Evolutionary conservation across 2,329 filamentous ascomycete genomes (phyloP).

Genomic region (Monosporascus sp.): DNA sequence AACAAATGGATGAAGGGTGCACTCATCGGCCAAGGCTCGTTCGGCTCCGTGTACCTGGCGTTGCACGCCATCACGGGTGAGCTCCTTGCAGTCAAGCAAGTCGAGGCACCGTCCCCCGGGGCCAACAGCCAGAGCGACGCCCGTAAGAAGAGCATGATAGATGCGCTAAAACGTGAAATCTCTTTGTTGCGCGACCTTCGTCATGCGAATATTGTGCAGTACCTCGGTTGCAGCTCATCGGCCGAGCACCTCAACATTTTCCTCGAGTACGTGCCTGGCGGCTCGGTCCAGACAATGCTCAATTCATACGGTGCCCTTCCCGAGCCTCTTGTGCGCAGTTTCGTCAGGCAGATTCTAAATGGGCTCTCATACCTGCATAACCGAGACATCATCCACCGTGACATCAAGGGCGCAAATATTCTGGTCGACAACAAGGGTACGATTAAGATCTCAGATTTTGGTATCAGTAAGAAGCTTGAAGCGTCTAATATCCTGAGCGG

Average conservation of each 20-base stretch:
- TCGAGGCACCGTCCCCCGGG: conserved; percentile 77
- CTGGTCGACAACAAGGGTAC: conserved; percentile 98
- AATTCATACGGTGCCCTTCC: conserved; percentile 95
- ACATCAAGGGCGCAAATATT: conserved; percentile 99
- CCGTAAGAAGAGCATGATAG: conserved; percentile 97
- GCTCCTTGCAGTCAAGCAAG: conserved; percentile 96
- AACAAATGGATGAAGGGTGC: conserved; percentile 99
- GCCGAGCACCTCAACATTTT: conserved; percentile 97
- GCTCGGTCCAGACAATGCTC: conserved; percentile 96
- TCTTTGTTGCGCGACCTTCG: conserved; percentile 87
- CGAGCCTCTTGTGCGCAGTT: conserved; percentile 90
- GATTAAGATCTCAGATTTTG: conserved; percentile 99
- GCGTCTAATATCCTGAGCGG: conserved; percentile 75
- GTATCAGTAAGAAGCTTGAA: conserved; percentile 96
- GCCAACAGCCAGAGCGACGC: conserved; percentile 77
- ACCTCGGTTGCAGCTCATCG: conserved; percentile 90
- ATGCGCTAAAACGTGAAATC: conserved; percentile 94
- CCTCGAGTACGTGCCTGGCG: conserved; percentile 96
- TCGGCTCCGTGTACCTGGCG: conserved; percentile 91
- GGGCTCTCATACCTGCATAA: conserved; percentile 91
- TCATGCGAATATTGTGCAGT: conserved; percentile 96
- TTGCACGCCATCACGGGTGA: conserved; percentile 94
- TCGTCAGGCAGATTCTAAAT: conserved; percentile 90
- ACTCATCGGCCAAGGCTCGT: conserved; percentile 92
- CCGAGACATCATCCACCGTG: conserved; percentile 93